Base-by-base conservation (phyloP, 2,329 filamentous ascomycete genomes). In the Thielaviopsis musarum region DNA sequence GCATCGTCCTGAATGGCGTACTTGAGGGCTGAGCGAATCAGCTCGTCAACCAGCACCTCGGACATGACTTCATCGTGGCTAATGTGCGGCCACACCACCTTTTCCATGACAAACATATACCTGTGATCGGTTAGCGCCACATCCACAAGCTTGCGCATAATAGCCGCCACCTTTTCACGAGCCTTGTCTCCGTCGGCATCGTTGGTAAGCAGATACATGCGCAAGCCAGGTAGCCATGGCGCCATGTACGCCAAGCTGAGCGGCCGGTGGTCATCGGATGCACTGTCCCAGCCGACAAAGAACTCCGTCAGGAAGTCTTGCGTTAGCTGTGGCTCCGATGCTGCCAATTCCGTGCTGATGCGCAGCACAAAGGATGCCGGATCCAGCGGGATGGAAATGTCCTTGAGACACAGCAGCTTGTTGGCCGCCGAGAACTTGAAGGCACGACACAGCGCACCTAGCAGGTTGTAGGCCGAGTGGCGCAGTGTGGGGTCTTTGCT, bases 221-320 rank as follows among this genome's bases (percentile, higher is more conserved):
- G 77, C 38, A 87, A 69, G 13, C 81, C 78, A 5, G 78, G 74
- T 45, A 87, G 72, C 83, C 83, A 87, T 1, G 83, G 83, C 5
- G 82, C 80, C 79, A 87, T 84, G 66, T 87, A 87, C 5, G 82
- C 78, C 30, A 87, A 72, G 64, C 82, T 84, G 24, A 86, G 67
- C 0, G 82, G 80, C 64, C 83, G 81, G 66, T 87, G 83, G 59
- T 84, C 79, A 38, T 83, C 79, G 1, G 80, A 77, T 64, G 85
- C 83, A 65, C 82, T 84, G 64, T 84, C 82, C 83, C 83, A 87
- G 19, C 83, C 81, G 24, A 85, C 81, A 61, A 87, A 86, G 66
- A 87, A 87, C 65, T 86, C 83, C n/a, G 83, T 85, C 48, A 87
- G 66, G 65, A 87, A 87, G 65, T 87, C 83, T 7, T 77, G 78